Base-by-base conservation (phyloP, 2,329 filamentous ascomycete species). In the Aureobasidium pullulans region DNA sequence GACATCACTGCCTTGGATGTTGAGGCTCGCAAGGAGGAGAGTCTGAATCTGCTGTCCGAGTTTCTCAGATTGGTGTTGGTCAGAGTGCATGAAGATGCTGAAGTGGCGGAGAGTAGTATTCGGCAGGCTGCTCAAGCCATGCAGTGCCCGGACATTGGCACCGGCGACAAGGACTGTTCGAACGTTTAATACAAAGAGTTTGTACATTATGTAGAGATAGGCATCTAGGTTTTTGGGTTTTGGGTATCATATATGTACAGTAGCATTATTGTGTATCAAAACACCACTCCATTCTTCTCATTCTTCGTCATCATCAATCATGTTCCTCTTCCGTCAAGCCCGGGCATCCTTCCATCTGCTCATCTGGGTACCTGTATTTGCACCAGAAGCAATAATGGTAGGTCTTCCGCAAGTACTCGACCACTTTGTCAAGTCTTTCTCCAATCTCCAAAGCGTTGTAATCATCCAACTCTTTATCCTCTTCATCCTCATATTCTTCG, bases 381-480 rank as follows among this genome's bases (percentile, higher is more conserved):
- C 94, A 99, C 89, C 92, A 99, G 71, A 96, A 96, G 75, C 94
- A 99, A 71, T 99, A 99, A 46, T 79, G 74, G 68, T 90, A 84
- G 68, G 82, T 81, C 50, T 84, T 77, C 39, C 94, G 82, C 57
- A 99, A 72, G 72, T 89, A 85, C 16, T 75, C 71, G 9, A 96
- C 80, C 13, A 95, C 72, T 65, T 78, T 83, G 8, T 77, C 75
- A 62, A 97, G 74, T 64, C 84, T 83, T 66, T 95, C 87, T 1
- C 76, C 76, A 1, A 84, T 77, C 23, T 85, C 81, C 46, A 93
- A 75, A 1, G 81, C 82, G 67, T 91, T 85, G 67, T 96, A 96
- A 60, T 84, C 86, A 31, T 92, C 86, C 60, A 97, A 75, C 70
- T 96, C 91, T 5, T 81, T 70, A 66, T 96, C 90, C 65, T 89